Conservation (phyloP, 106 monocot genomes). For the Acanthochlamys bracteata region DNA sequence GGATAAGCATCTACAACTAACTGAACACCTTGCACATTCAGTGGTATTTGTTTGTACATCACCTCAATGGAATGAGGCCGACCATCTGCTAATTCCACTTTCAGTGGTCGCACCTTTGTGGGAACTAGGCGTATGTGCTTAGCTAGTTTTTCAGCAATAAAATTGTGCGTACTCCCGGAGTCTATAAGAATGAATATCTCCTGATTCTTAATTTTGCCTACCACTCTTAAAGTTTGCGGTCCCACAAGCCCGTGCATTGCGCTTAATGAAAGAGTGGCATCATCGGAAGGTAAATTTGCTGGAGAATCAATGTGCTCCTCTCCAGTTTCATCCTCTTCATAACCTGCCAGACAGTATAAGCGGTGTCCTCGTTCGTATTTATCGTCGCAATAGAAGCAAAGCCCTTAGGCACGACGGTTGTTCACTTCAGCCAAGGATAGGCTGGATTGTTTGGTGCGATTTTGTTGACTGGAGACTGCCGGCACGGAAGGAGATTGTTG, state of each 20-base stretch:
- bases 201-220: background rate
- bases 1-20: background rate
- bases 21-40: background rate
- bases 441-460: too few species aligned
- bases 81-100: background rate
- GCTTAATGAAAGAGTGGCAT: background rate
- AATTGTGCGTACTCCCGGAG: background rate
- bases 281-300: background rate
- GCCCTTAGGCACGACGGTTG: too few species aligned
- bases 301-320: too few species aligned
- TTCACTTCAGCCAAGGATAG: too few species aligned
- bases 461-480: too few species aligned
- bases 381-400: too few species aligned
- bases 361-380: too few species aligned
- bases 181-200: background rate
- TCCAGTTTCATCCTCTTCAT: too few species aligned
- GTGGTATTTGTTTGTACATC: too few species aligned
- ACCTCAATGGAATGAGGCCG: background rate
- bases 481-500: too few species aligned
- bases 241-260: background rate
- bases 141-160: background rate
- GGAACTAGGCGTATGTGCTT: background rate
- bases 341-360: too few species aligned
- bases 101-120: background rate
- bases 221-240: background rate